Evolutionary conservation across 73 alveolate genomes (phyloP), one percentile per base, ranked within the genome.

Genomic region (Paramecium pentaurelia): DNA sequence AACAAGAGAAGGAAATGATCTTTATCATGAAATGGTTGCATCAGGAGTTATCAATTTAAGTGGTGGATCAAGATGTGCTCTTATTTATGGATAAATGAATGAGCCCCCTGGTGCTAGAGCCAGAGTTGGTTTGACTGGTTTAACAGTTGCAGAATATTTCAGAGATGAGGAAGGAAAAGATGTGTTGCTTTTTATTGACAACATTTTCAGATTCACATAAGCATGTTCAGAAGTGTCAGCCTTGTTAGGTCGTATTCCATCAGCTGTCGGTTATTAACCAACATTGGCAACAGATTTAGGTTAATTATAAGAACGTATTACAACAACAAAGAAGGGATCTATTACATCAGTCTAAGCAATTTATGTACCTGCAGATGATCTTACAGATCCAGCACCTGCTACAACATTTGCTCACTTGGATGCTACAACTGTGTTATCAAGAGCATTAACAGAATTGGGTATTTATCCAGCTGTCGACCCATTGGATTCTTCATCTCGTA

Each of bases 91-190:
- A 75, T 98, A 98, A 95, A 98, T 98, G 99, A 98, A 98, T 93
- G 99, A 98, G 95, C 99, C 99, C 59, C 99, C 99, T 1, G 99
- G 99, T 92, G 99, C 99, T 71, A 97, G 99, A 71, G 99, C 99
- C 45, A 95, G 99, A 80, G 99, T 96, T 92, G 99, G 98, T 5
- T 95, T 97, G 59, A 96, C 99, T 49, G 99, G 99, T 38, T 96
- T 98, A 32, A 97, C 99, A 18, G 98, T 98, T 83, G 99, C 99
- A 71, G 99, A 98, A 93, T 98, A 98, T 91, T 98, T 98, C 99
- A 95, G 99, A 86, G 99, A 98, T 73, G 99, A 97, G 77, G 99
- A 97, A 94, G 97, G 98, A 22, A 98, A 97, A 95, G 99, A 98
- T 87, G 99, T 98, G 98, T 96, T 98, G 58, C 99, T 98, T 45